phyloP scores from a whole-genome alignment of 495 filamentous ascomycete genomes.

The Tuber borchii region DNA sequence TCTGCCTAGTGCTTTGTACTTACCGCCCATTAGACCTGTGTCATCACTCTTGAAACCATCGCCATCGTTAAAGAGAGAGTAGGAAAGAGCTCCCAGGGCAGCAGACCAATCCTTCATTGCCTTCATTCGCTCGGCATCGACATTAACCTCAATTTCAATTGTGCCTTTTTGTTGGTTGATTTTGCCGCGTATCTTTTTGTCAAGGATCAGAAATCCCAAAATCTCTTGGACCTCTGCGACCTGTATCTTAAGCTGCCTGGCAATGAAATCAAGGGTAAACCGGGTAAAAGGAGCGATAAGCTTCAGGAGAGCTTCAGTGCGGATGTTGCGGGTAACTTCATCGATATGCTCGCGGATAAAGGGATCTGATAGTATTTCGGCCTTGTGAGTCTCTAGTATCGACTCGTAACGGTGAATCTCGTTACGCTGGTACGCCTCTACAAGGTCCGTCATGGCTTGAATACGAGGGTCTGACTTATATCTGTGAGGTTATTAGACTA shows the following conservation, averaged over 20 bases:
- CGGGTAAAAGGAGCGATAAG: conserved; percentile 91
- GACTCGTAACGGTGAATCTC: conserved; percentile 88
- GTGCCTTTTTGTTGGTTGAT: conserved; percentile 83
- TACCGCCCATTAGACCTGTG: neutral
- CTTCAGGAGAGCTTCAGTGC: conserved; percentile 89
- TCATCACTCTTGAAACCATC: conserved; percentile 59
- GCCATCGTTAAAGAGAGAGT: conserved; percentile 60
- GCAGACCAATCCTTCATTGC: conserved; percentile 68
- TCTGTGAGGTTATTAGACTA: conserved; percentile 18
- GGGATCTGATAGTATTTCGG: conserved; percentile 76
- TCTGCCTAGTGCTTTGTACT: neutral
- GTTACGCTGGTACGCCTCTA: conserved; percentile 92
- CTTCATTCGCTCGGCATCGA: conserved; percentile 65
- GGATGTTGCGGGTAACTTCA: conserved; percentile 96
- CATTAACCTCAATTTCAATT: conserved; percentile 67
- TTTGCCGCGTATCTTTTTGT: conserved; percentile 74
- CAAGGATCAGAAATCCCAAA: conserved; percentile 82
- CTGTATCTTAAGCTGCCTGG: conserved; percentile 74
- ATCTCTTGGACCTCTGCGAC: conserved; percentile 86
- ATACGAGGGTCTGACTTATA: conserved; percentile 95
- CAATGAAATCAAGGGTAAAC: conserved; percentile 79
- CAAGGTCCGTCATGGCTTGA: conserved; percentile 91
- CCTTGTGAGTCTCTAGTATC: conserved; percentile 73
- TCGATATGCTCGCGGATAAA: conserved; percentile 99
- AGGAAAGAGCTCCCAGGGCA: conserved; percentile 60